These are phyloP conservation scores for Phytopythium kandeliae DNA, from an alignment of 352 stramenopile species.

Conservation along the genomic window DNA sequence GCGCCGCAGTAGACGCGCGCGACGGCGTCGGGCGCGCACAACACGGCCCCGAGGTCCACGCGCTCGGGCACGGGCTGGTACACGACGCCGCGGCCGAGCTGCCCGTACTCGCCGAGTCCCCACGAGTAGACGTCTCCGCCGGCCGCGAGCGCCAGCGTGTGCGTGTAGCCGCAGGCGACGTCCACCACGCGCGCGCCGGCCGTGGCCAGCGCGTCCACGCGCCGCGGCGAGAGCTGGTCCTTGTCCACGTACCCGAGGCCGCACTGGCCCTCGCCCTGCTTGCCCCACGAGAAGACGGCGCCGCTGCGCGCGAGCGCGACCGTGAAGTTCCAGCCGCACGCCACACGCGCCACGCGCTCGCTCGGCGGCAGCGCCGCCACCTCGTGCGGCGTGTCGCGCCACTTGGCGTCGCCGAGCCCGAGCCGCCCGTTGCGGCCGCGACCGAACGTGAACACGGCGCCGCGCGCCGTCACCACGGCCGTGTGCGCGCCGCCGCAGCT, in stretches of 20 bases:
- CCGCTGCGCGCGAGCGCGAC: slow-evolving; percentile 42
- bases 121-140: slow-evolving; percentile 83
- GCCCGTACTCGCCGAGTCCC: slow-evolving; percentile 87
- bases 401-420: slow-evolving; percentile 70
- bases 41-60: slow-evolving; percentile 41
- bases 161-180: slow-evolving; percentile 81
- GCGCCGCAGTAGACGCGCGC: slow-evolving; percentile 65
- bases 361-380: slow-evolving; percentile 37
- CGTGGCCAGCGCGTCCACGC: slow-evolving; percentile 35
- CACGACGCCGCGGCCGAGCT: slow-evolving; percentile 83
- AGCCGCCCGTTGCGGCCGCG: slow-evolving; percentile 67
- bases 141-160: slow-evolving; percentile 78
- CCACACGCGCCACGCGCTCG: slow-evolving; percentile 36
- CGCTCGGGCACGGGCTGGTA: slow-evolving; percentile 71
- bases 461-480: slow-evolving; percentile 54
- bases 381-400: slow-evolving; percentile 60
- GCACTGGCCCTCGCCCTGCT: slow-evolving; percentile 84
- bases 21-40: slow-evolving; percentile 43
- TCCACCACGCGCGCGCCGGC: slow-evolving; percentile 37
- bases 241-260: slow-evolving; percentile 77
- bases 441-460: slow-evolving; percentile 69
- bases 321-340: slow-evolving; percentile 84
- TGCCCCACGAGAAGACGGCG: slow-evolving; percentile 80
- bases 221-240: slow-evolving; percentile 62
- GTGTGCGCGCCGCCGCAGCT: slow-evolving; percentile 79